Evolutionary conservation across 2,329 filamentous ascomycete genomes (phyloP).

Genomic region (Apiospora kogelbergensis): DNA sequence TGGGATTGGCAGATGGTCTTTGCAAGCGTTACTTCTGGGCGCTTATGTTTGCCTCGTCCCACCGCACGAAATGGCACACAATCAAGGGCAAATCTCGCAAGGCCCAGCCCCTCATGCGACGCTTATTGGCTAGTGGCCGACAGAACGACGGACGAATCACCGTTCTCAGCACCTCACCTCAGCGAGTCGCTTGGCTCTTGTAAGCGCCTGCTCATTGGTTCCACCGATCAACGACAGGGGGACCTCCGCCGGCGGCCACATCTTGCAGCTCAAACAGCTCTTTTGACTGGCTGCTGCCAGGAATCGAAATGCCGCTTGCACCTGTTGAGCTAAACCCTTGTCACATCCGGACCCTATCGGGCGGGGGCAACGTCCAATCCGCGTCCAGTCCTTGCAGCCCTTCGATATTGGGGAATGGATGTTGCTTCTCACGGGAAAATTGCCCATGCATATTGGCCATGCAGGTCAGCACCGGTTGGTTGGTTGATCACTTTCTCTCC

Average conservation of each 20-base stretch:
- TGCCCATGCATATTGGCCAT: slow-evolving; percentile 4
- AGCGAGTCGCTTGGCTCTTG: slow-evolving; percentile 29
- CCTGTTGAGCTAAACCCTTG: not conserved
- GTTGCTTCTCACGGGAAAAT: slow-evolving; percentile 3
- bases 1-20: not conserved
- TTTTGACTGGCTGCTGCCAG: slow-evolving; percentile 28
- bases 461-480: slow-evolving; percentile 14
- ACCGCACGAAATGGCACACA: not conserved
- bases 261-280: slow-evolving; percentile 27
- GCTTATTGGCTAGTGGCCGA: not conserved
- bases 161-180: slow-evolving; percentile 21
- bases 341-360: slow-evolving; percentile 17
- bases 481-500: not conserved
- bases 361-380: slow-evolving; percentile 22
- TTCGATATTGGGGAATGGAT: slow-evolving; percentile 6
- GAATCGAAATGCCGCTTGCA: slow-evolving; percentile 27
- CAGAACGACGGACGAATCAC: slow-evolving; percentile 24
- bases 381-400: not conserved
- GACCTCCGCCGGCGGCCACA: slow-evolving; percentile 21
- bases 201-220: slow-evolving; percentile 26
- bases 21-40: not conserved
- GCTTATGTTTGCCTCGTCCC: slow-evolving; percentile 5
- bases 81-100: not conserved
- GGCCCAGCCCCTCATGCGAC: not conserved
- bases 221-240: slow-evolving; percentile 17